Conservation (phyloP, 495 filamentous ascomycete species). For the Neurospora sp. region DNA sequence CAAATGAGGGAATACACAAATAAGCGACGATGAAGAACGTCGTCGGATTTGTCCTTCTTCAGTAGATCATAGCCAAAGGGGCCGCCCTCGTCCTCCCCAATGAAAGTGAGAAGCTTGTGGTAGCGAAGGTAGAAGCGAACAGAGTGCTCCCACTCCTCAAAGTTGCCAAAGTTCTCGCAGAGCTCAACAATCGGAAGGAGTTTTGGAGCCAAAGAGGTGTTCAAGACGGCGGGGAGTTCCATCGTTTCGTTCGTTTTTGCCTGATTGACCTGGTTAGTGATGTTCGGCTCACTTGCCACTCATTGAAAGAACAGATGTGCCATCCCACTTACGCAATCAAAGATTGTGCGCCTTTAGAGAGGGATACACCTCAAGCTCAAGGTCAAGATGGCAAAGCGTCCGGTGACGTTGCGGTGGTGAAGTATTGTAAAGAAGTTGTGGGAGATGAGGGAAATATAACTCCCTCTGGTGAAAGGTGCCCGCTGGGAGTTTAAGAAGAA, state of each 20-base stretch:
- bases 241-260: not conserved
- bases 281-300: not conserved
- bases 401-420: not conserved
- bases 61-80: too few species aligned
- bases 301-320: not conserved
- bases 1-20: not conserved
- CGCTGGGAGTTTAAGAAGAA: not conserved
- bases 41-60: too few species aligned
- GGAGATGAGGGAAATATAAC: not conserved
- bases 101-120: not conserved
- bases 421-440: not conserved
- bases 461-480: not conserved
- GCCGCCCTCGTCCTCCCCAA: too few species aligned
- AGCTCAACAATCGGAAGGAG: not conserved
- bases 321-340: not conserved
- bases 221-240: not conserved
- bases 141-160: not conserved
- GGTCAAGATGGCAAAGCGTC: not conserved
- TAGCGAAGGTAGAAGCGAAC: not conserved
- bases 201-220: not conserved
- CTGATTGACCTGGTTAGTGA: not conserved
- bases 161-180: fast-evolving
- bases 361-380: not conserved
- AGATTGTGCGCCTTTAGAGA: not conserved
- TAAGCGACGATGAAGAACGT: not conserved